A percentile compares a stretch with the other conserved stretches of the same genome.
Conservation (phyloP, 2,329 filamentous ascomycete genomes). For the Penicillium sp. region DNA sequence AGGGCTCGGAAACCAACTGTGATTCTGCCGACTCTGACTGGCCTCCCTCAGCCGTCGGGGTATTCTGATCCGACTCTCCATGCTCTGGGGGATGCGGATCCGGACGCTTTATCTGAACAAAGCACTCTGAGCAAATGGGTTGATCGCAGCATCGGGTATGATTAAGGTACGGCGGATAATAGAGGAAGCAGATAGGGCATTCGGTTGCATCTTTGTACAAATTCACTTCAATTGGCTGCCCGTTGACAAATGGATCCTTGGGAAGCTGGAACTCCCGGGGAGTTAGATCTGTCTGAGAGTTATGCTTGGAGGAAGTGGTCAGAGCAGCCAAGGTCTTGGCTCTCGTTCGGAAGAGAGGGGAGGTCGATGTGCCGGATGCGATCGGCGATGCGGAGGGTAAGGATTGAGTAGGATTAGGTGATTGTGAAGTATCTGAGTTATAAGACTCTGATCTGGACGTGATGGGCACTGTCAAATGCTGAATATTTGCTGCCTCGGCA, state of each 20-base stretch:
- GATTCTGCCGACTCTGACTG: conserved; percentile 47
- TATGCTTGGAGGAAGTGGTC: conserved; percentile 70
- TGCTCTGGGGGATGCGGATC: conserved; percentile 89
- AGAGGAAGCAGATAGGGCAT: conserved; percentile 94
- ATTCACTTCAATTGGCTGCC: conserved; percentile 87
- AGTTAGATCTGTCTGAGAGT: conserved; percentile 65
- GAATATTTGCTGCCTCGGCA: conserved; percentile 58
- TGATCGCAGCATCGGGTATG: conserved; percentile 94
- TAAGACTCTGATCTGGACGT: conserved; percentile 71
- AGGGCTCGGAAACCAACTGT: conserved; percentile 82
- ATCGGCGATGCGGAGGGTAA: conserved; percentile 58
- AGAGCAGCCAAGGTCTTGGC: conserved; percentile 86
- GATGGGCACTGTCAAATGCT: conserved; percentile 75
- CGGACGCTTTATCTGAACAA: conserved; percentile 94
- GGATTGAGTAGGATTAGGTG: conserved; percentile 60
- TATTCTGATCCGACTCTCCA: conserved; percentile 46
- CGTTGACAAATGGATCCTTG: conserved; percentile 82
- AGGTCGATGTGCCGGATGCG: conserved; percentile 48
- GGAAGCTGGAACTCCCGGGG: conserved; percentile 77
- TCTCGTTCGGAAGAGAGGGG: conserved; percentile 69
- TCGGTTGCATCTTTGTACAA: conserved; percentile 87
- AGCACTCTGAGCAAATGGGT: conserved; percentile 95
- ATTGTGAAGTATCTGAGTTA: conserved; percentile 68
- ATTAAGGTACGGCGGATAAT: conserved; percentile 92
- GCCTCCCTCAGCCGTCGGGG: conserved; percentile 32